Evolutionary conservation across 352 stramenopile genomes (phyloP), one percentile per base, ranked within the genome.

Genomic region (Globisporangium camurandrum): DNA sequence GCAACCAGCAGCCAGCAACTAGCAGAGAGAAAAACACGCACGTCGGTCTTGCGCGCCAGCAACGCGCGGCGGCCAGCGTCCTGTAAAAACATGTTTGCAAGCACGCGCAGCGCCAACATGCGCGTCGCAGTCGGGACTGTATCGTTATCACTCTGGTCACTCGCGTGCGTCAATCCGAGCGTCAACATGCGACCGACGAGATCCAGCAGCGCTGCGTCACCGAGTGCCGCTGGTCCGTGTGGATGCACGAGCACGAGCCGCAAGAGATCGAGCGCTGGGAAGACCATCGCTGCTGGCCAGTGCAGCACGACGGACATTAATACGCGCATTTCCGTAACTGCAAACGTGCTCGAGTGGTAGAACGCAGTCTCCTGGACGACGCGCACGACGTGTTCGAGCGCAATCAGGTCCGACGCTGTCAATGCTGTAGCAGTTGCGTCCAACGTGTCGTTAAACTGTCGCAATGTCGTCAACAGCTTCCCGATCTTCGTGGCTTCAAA

Each of bases 401-500:
- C 57, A 31, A 71, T 71, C 22, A 92, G 39, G 24, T 95, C 75
- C 1, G 57, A 56, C 8, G 78, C 68, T 14, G 43, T 56, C 1
- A 92, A 57, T 38, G 47, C 49, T 26, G 61, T 54, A 51, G 56
- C 37, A 14, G 38, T 54, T 23, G 23, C 33, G 20, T 19, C 20
- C 40, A 86, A 30, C 69, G 86, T 74, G 16, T 78, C 71, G 41
- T 96, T 97, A 54, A 95, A 96, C 64, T 97, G 88, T 6, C 71
- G 59, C 40, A 98, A 70, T 42, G 95, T 98, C 19, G 66, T 71
- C 51, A 95, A 77, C 34, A 98, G 72, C 63, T 98, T 98, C 19
- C 75, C 66, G 30, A 97, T 83, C 51, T 95, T 96, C 12, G 71
- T 88, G 10, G 88, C 78, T 57, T 98, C 93, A 57, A 98, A 98